Percentiles rank a stretch among this genome's conserved stretches.
Conservation (phyloP, 192 early-diverging fungal species). For the Gorgonomyces haynaldii region DNA sequence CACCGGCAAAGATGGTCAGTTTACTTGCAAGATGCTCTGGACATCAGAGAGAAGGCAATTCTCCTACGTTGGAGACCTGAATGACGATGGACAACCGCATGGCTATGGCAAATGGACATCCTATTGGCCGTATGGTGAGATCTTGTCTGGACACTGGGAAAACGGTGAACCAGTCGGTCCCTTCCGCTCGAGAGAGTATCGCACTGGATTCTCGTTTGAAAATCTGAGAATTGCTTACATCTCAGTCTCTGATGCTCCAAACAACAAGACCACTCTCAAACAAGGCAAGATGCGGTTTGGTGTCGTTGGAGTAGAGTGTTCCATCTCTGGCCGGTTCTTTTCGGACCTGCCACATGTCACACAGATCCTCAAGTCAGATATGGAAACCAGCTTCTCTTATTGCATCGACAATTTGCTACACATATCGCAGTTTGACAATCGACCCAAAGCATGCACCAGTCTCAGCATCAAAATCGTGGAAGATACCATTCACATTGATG, state of each 20-base stretch:
- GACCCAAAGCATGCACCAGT: background rate
- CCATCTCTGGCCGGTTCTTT: constrained; percentile 6
- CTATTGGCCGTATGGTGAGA: constrained; percentile 5
- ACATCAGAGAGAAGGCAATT: constrained; percentile 5
- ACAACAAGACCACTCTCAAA: background rate
- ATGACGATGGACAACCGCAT: constrained; percentile 1
- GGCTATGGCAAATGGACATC: constrained; percentile 9
- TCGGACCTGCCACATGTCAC: constrained; percentile 2
- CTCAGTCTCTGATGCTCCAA: background rate
- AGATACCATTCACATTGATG: background rate
- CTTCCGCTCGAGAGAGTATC: constrained; percentile 7
- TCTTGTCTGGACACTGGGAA: constrained; percentile 7
- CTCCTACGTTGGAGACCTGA: constrained; percentile 4
- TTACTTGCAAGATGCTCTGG: background rate
- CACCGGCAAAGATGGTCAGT: background rate
- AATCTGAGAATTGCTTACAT: constrained; percentile 7
- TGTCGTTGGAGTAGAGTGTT: constrained; percentile 5
- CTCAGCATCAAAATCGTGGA: background rate
- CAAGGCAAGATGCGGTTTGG: too few species aligned
- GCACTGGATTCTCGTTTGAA: constrained; percentile 4
- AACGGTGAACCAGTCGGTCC: constrained; percentile 9
- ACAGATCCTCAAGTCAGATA: background rate
- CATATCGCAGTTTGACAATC: too few species aligned
- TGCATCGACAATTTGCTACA: background rate
- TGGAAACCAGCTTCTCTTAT: background rate